Conservation (phyloP, 2,329 filamentous ascomycete species). For the Thielaviopsis ethacetica region DNA sequence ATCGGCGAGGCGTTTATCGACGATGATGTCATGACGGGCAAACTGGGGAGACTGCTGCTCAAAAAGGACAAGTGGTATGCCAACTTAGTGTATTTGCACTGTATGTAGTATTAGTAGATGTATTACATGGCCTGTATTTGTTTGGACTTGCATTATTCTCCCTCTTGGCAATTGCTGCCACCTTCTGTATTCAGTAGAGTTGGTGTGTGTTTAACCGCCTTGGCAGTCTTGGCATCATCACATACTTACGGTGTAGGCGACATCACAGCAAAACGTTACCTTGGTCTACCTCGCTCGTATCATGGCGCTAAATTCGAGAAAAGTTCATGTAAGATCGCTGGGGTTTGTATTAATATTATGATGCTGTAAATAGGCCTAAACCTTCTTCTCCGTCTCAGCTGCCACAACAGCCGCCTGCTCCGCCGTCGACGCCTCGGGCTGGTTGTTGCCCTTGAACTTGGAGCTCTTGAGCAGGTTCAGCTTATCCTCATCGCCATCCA, state of each 20-base stretch:
- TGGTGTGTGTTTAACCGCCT: not conserved
- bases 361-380: too few species aligned
- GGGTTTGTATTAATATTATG: too few species aligned
- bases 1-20: constrained; percentile 11
- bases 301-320: too few species aligned
- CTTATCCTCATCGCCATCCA: constrained; percentile 51
- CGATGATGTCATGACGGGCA: constrained; percentile 8
- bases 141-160: not conserved
- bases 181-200: not conserved
- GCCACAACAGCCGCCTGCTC: constrained; percentile 5
- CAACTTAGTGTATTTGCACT: constrained; percentile 7
- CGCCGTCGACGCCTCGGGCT: constrained; percentile 19
- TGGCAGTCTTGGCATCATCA: not conserved
- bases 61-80: constrained; percentile 9
- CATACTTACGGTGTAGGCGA: too few species aligned
- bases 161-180: not conserved
- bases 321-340: too few species aligned
- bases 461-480: constrained; percentile 44
- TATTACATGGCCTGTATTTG: too few species aligned
- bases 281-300: too few species aligned
- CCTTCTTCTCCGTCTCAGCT: constrained; percentile 4
- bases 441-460: constrained; percentile 24
- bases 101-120: not conserved
- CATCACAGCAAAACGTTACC: too few species aligned
- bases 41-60: constrained; percentile 6